phyloP scores from a whole-genome alignment of 2,329 filamentous ascomycete species.

The Colletotrichum cereale region DNA sequence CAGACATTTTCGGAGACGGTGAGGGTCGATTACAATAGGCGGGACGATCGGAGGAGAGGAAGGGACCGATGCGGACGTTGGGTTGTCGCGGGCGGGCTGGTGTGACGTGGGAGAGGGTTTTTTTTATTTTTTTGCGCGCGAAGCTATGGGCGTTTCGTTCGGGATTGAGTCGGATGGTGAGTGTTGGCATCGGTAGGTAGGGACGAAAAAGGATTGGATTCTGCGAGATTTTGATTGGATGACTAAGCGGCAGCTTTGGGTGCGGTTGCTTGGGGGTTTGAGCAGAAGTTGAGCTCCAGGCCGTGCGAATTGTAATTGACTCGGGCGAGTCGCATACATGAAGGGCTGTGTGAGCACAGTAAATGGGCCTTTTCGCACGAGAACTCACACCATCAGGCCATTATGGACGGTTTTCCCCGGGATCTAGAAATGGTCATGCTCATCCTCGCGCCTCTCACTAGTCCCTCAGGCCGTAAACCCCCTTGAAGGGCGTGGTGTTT shows the following conservation, averaged over 20 bases:
- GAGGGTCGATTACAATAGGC: conserved; percentile 29
- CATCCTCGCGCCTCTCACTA: conserved; percentile 31
- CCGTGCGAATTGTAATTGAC: conserved; percentile 37
- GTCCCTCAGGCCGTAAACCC: conserved; percentile 16
- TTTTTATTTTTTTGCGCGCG: conserved; percentile 30
- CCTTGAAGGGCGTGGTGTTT: conserved; percentile 10
- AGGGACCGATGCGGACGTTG: conserved; percentile 33
- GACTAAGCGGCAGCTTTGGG: conserved; percentile 41
- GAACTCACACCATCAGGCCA: conserved; percentile 26
- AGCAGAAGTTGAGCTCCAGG: conserved; percentile 37
- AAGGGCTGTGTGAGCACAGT: conserved; percentile 1
- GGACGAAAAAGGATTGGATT: conserved; percentile 42
- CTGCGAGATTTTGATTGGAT: conserved; percentile 43
- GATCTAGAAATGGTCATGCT: conserved; percentile 32
- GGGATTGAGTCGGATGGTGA: conserved; percentile 48
- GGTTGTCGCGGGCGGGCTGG: conserved; percentile 19
- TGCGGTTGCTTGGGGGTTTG: conserved; percentile 14
- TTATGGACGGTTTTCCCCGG: conserved; percentile 29
- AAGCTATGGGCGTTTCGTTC: conserved; percentile 40
- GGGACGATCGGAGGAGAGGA: conserved; percentile 37
- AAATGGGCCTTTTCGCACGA: not conserved
- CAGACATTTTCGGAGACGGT: conserved; percentile 65
- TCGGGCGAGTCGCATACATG: fast-evolving
- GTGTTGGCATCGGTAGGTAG: conserved; percentile 37
- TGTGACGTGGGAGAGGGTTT: conserved; percentile 38